Evolutionary conservation across 352 stramenopile species (phyloP).

Genomic region (Pythium sukuiense): DNA sequence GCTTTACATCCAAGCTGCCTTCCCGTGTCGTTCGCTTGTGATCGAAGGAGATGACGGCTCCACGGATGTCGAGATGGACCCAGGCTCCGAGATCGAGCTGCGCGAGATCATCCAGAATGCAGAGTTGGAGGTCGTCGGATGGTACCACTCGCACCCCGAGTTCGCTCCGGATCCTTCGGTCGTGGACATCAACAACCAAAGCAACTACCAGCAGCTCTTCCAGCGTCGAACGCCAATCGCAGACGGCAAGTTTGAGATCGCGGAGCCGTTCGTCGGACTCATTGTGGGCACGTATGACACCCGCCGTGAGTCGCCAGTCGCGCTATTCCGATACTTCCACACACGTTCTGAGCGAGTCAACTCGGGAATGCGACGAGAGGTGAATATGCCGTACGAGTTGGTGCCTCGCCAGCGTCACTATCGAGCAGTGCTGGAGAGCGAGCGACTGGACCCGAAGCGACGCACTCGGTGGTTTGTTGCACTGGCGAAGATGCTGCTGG

Average conservation of each 20-base stretch:
- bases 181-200: slow-evolving; percentile 94
- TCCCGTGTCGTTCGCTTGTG: slow-evolving; percentile 89
- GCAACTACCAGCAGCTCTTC: slow-evolving; percentile 92
- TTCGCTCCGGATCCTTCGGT: slow-evolving; percentile 93
- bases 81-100: slow-evolving; percentile 89
- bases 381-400: slow-evolving; percentile 74
- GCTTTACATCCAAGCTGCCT: slow-evolving; percentile 92
- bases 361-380: slow-evolving; percentile 42
- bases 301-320: slow-evolving; percentile 63
- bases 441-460: slow-evolving; percentile 35
- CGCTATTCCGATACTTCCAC: slow-evolving; percentile 87
- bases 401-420: slow-evolving; percentile 55
- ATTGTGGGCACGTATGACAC: slow-evolving; percentile 94
- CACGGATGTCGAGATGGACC: slow-evolving; percentile 96
- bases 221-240: slow-evolving; percentile 36
- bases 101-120: slow-evolving; percentile 89
- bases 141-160: slow-evolving; percentile 94
- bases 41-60: slow-evolving; percentile 89
- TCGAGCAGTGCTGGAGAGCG: slow-evolving; percentile 44
- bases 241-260: slow-evolving; percentile 26
- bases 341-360: slow-evolving; percentile 71
- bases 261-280: slow-evolving; percentile 92
- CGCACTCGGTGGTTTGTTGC: slow-evolving; percentile 43
- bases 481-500: slow-evolving; percentile 30
- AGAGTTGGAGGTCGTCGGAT: slow-evolving; percentile 91